Conservation (phyloP, 768 basidiomycete genomes). For the Wakefieldia striispora region DNA sequence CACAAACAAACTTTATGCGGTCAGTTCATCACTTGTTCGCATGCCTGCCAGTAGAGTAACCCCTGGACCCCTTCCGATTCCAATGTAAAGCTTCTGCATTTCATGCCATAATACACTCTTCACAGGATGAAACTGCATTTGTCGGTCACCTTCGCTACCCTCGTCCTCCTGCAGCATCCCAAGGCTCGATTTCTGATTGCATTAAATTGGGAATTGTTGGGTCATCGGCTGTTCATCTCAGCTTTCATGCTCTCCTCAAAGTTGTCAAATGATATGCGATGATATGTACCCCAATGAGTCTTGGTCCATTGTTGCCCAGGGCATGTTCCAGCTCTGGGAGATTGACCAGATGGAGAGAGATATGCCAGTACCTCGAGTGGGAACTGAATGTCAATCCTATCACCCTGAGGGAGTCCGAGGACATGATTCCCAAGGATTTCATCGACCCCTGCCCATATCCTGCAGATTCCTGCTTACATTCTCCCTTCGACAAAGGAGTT, state of each 20-base stretch:
- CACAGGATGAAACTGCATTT: conserved; percentile 56
- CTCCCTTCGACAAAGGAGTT: not conserved
- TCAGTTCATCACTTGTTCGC: conserved; percentile 87
- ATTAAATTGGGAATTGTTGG: conserved; percentile 68
- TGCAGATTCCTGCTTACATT: not conserved
- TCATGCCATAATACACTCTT: conserved; percentile 70
- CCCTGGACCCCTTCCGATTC: conserved; percentile 46
- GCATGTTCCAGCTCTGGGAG: conserved; percentile 74
- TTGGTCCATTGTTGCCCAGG: conserved; percentile 88
- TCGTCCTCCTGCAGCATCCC: conserved; percentile 52
- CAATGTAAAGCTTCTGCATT: conserved; percentile 45
- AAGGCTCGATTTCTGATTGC: conserved; percentile 74
- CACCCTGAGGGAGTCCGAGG: not conserved
- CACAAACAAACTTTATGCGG: conserved; percentile 65
- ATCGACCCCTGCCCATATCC: not conserved
- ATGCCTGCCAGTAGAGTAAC: conserved; percentile 82
- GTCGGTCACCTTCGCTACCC: conserved; percentile 41
- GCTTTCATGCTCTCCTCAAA: conserved; percentile 73
- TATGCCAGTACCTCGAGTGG: conserved; percentile 89
- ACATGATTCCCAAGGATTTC: not conserved
- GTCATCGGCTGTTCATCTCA: conserved; percentile 42
- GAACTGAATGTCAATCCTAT: not conserved
- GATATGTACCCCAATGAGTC: conserved; percentile 93
- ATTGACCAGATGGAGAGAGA: conserved; percentile 80
- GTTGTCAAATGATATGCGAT: conserved; percentile 91